These are phyloP conservation scores for Diutina catenulata DNA, from an alignment of 1,139 yeast species.

Conservation along the genomic window DNA sequence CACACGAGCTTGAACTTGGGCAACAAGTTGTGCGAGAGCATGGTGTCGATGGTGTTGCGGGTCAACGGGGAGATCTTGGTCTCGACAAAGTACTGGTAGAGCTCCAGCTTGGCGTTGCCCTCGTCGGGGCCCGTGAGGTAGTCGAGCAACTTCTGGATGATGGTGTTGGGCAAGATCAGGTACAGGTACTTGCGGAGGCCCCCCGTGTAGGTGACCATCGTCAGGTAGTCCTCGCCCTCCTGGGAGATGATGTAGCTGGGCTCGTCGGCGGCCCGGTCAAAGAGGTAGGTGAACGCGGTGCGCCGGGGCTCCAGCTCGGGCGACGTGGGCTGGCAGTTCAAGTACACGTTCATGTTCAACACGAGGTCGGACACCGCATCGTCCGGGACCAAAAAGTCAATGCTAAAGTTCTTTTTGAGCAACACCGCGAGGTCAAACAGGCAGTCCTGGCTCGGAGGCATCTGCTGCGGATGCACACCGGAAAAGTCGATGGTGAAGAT, in stretches of 20 bases:
- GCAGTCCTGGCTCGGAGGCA: background rate
- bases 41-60: slow-evolving; percentile 16
- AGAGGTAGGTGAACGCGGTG: slow-evolving; percentile 11
- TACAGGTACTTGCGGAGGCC: slow-evolving; percentile 32
- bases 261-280: slow-evolving; percentile 9
- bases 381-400: slow-evolving; percentile 25
- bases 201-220: slow-evolving; percentile 27
- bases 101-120: slow-evolving; percentile 9
- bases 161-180: slow-evolving; percentile 26
- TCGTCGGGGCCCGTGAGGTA: slow-evolving; percentile 9
- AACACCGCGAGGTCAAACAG: slow-evolving; percentile 21
- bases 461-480: slow-evolving; percentile 1
- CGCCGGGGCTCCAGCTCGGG: slow-evolving; percentile 11
- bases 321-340: slow-evolving; percentile 14
- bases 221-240: slow-evolving; percentile 15
- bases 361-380: slow-evolving; percentile 23
- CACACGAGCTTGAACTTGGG: slow-evolving; percentile 35
- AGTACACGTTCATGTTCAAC: slow-evolving; percentile 25
- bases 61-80: slow-evolving; percentile 16
- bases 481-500: background rate
- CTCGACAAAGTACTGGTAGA: slow-evolving; percentile 9
- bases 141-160: slow-evolving; percentile 14
- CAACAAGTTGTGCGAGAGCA: slow-evolving; percentile 33
- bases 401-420: slow-evolving; percentile 27
- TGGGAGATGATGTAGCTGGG: slow-evolving; percentile 27